A percentile compares a stretch with the other conserved stretches of the same genome.
Evolutionary conservation across 371 early-diverging fungal genomes (phyloP).

Genomic region (Mucor lusitanicus): DNA sequence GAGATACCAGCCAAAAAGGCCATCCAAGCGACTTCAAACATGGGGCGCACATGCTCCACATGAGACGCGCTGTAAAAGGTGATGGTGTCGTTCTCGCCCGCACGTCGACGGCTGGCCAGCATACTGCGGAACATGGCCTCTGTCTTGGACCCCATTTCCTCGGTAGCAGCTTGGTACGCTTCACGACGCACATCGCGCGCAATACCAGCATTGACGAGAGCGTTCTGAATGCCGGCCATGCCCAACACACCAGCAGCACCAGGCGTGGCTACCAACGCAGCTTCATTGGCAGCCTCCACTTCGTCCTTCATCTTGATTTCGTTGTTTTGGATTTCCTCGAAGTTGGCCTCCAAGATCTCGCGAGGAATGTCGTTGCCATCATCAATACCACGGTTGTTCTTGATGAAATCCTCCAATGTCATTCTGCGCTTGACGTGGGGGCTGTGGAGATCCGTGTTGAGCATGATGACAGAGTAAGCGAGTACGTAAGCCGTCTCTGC

Average conservation of each 20-base stretch:
- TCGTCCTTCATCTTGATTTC: conserved; percentile 96
- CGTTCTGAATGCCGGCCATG: conserved; percentile 49
- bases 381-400: conserved; percentile 94
- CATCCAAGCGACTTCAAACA: conserved; percentile 95
- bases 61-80: conserved; percentile 75
- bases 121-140: conserved; percentile 58
- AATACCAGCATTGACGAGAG: conserved; percentile 50
- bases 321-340: conserved; percentile 78
- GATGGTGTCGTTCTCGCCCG: conserved; percentile 47
- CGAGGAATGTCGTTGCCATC: conserved; percentile 78
- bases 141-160: conserved; percentile 61
- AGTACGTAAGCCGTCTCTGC: conserved; percentile 94
- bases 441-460: conserved; percentile 97
- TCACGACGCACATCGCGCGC: conserved; percentile 52
- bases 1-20: conserved; percentile 82
- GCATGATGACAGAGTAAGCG: conserved; percentile 92
- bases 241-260: conserved; percentile 33
- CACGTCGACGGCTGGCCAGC: conserved; percentile 47
- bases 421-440: conserved; percentile 90
- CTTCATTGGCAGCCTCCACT: conserved; percentile 53
- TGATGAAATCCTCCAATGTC: conserved; percentile 90
- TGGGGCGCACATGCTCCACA: conserved; percentile 86
- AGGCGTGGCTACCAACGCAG: conserved; percentile 24
- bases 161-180: conserved; percentile 54
- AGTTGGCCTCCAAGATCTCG: conserved; percentile 72